Conservation (phyloP, 306 rosid species). For the Cucumis melo region DNA sequence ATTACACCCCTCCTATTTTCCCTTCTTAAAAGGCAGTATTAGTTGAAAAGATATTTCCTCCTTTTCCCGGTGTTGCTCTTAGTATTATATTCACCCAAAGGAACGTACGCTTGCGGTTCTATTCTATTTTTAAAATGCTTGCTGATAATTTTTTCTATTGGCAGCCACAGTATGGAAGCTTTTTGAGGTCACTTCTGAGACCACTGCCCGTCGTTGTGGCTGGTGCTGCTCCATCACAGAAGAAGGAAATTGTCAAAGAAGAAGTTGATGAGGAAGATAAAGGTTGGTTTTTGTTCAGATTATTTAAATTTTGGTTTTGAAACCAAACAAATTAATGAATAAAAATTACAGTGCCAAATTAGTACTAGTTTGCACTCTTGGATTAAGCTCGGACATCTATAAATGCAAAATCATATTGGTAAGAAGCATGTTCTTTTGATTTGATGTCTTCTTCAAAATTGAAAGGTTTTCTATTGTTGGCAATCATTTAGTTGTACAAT, state of each 20-base stretch:
- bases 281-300: conserved; percentile 30
- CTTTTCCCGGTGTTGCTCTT: neutral
- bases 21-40: neutral
- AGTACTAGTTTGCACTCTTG: too few relatives aligned
- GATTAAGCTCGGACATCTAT: too few relatives aligned
- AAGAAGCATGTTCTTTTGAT: too few relatives aligned
- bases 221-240: conserved; percentile 20
- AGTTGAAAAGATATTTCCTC: neutral
- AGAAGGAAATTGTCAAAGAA: conserved; percentile 36
- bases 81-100: neutral
- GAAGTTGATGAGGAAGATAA: conserved; percentile 26
- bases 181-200: conserved; percentile 52
- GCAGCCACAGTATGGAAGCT: conserved; percentile 51
- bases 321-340: neutral
- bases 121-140: neutral
- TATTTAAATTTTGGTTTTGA: neutral
- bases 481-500: too few relatives aligned
- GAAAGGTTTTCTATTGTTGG: too few relatives aligned
- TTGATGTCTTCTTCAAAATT: too few relatives aligned
- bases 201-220: conserved; percentile 45
- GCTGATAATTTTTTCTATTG: conserved; percentile 6
- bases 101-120: neutral
- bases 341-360: neutral
- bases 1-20: neutral
- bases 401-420: too few relatives aligned